Evolutionary conservation across 495 filamentous ascomycete genomes (phyloP).

Genomic region (Penicillium robsamsonii): DNA sequence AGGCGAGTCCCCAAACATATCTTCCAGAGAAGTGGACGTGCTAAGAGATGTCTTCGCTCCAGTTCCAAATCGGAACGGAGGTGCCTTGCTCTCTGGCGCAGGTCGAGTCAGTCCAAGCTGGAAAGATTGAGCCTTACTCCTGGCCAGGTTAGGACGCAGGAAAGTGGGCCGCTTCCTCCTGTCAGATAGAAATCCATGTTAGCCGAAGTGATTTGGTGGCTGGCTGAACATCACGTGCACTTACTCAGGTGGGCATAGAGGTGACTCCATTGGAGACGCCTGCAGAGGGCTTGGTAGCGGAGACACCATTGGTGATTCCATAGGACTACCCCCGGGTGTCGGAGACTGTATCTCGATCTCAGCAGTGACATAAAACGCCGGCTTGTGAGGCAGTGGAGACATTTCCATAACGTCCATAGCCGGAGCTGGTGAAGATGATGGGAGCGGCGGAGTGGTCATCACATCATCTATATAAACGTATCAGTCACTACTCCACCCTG

Average conservation of each 20-base stretch:
- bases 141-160: conserved; percentile 41
- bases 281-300: conserved; percentile 43
- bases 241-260: conserved; percentile 40
- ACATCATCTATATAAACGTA: conserved; percentile 49
- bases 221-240: conserved; percentile 13
- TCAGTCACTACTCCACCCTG: conserved; percentile 14
- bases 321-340: conserved; percentile 51
- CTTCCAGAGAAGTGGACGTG: conserved; percentile 64
- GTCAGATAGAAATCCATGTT: not conserved
- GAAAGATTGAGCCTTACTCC: conserved; percentile 44
- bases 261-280: conserved; percentile 54
- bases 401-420: conserved; percentile 86
- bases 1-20: conserved; percentile 78
- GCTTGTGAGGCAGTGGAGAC: conserved; percentile 90
- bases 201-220: not conserved
- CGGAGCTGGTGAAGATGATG: conserved; percentile 75
- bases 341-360: conserved; percentile 67
- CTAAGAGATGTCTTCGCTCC: conserved; percentile 51
- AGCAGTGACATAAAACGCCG: conserved; percentile 54
- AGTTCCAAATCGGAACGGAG: conserved; percentile 73
- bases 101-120: conserved; percentile 37
- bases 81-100: conserved; percentile 58
- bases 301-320: conserved; percentile 49
- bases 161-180: conserved; percentile 44
- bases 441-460: conserved; percentile 80